Evolutionary conservation across 108 stramenopile species (phyloP).

Genomic region (Skeletonema potamos): DNA sequence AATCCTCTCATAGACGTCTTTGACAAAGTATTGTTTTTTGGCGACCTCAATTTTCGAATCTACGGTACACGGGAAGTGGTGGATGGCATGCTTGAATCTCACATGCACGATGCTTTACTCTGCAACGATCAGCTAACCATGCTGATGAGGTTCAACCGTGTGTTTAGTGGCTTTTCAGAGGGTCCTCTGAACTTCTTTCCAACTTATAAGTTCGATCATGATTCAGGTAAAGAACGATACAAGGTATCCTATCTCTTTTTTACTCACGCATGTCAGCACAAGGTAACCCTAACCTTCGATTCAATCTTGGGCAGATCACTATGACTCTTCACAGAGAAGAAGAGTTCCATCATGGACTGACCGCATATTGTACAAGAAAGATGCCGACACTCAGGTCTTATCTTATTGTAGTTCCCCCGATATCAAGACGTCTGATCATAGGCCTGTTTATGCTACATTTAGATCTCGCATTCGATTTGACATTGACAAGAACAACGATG

Average conservation of each 20-base stretch:
- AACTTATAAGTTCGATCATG: constrained; percentile 96
- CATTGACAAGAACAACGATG: background rate
- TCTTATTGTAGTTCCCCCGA: constrained; percentile 60
- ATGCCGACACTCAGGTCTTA: constrained; percentile 70
- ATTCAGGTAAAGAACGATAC: constrained; percentile 12
- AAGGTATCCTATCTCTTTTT: background rate
- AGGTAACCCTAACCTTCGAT: background rate
- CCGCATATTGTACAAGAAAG: constrained; percentile 85
- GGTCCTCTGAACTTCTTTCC: constrained; percentile 84
- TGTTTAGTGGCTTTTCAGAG: constrained; percentile 91
- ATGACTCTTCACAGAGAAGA: constrained; percentile 55
- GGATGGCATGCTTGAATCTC: constrained; percentile 47
- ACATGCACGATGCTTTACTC: constrained; percentile 62
- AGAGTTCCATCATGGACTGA: constrained; percentile 99
- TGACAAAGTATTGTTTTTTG: constrained; percentile 95
- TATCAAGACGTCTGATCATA: constrained; percentile 87
- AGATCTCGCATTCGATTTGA: constrained; percentile 49
- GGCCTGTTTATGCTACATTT: constrained; percentile 92
- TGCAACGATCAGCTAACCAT: constrained; percentile 67
- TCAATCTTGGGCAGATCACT: constrained; percentile 13
- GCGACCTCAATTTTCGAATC: constrained; percentile 96
- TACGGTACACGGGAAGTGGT: constrained; percentile 63
- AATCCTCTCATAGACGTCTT: constrained; percentile 52
- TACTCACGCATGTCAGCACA: background rate
- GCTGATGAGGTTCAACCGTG: constrained; percentile 50